A percentile compares a stretch with the other conserved stretches of the same genome.
These are phyloP conservation scores for Meyerozyma carpophila DNA, from an alignment of 1,139 yeast species.

Conservation along the genomic window DNA sequence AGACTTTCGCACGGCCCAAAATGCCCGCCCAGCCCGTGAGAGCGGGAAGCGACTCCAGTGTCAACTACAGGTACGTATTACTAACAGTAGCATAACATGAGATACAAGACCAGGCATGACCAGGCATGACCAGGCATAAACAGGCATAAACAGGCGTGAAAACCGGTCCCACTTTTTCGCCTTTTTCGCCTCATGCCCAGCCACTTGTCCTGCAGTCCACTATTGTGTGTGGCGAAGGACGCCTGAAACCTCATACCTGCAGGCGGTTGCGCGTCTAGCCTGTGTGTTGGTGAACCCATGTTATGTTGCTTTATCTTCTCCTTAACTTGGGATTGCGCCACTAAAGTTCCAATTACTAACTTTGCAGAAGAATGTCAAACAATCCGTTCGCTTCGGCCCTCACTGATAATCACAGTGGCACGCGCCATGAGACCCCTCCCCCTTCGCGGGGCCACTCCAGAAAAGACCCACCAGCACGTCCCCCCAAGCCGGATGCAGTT, in stretches of 20 bases:
- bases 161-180: no score
- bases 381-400: conserved; percentile 54
- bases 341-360: conserved; percentile 19
- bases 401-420: conserved; percentile 26
- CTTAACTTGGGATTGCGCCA: not conserved
- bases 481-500: conserved; percentile 21
- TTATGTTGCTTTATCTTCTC: not conserved
- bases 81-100: not conserved
- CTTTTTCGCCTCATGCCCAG: no score
- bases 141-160: no score
- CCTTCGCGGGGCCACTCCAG: conserved; percentile 18
- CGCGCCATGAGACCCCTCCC: conserved; percentile 30
- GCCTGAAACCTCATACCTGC: no score
- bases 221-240: no score
- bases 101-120: not conserved
- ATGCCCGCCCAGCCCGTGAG: conserved; percentile 25
- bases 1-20: conserved; percentile 4
- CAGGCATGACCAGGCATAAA: not conserved
- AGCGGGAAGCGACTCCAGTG: conserved; percentile 38
- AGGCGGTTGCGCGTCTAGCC: no score
- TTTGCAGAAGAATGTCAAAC: conserved; percentile 40
- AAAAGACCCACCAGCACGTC: conserved; percentile 25
- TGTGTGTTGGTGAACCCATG: not conserved
- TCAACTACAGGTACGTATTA: conserved; percentile 34
- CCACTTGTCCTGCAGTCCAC: no score